Evolutionary conservation across 2,329 filamentous ascomycete species (phyloP), one percentile per base, ranked within the genome.

Genomic region (Penicillium sp.): DNA sequence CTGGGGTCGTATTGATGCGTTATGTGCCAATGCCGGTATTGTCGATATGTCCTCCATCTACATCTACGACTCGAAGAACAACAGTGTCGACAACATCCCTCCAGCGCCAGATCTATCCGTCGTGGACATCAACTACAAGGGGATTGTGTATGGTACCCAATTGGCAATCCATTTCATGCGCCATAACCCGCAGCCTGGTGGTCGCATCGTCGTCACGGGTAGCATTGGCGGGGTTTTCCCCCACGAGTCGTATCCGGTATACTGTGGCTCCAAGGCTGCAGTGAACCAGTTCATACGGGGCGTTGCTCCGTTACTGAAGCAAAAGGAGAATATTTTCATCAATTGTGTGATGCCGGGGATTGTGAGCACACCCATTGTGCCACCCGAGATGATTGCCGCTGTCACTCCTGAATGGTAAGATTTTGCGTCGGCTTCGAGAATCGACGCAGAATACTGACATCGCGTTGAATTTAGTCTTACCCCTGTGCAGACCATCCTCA

Each of bases 121-220:
- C 52, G 82, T 80, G 1, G 80, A 84, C 61, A 68, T 82, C n/a
- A 75, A 80, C 64, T 80, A 78, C 69, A 83, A 83, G 65, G 79
- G 78, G 4, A 75, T 84, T 1, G 66, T 83, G 0, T 82, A 82
- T 55, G 80, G 80, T 4, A 78, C 76, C 1, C 75, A 77, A 54
- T 70, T 83, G 9, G 79, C 82, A 1, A 79, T 77, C 10, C 80
- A 84, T 62, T 84, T 82, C 65, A 83, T 83, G 81, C 73, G 80
- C 13, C 76, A 81, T 57, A 83, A 82, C 56, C 63, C 68, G 3
- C 67, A 65, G 0, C 74, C 74, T 0, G 78, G 77, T 2, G 80
- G 80, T 1, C 75, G 71, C 54, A 79, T 82, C 52, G 68, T 81
- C 12, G 72, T 75, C 0, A 82, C 80, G 0, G 72, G 73, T 2